Percentiles rank a stretch among this genome's conserved stretches.
phyloP scores from a whole-genome alignment of 1,284 basidiomycete species.

The Vanrija sp. region DNA sequence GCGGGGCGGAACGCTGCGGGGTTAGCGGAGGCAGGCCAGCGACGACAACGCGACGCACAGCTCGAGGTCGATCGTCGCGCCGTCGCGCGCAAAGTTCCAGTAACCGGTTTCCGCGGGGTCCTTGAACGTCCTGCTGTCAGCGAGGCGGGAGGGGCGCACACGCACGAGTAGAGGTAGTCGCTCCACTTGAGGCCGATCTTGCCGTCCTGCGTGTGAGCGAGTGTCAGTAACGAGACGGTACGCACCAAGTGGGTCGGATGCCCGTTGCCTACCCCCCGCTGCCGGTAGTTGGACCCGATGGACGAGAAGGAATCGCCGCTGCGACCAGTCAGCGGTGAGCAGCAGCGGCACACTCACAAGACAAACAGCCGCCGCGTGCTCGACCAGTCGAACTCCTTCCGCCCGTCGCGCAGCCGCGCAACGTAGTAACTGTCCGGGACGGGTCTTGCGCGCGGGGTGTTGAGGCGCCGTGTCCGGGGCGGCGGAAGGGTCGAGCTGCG shows the following conservation, averaged over 20 bases:
- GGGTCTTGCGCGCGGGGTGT: no score
- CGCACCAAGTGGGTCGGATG: slow-evolving; percentile 16
- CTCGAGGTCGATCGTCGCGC: slow-evolving; percentile 16
- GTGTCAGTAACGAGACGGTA: not conserved
- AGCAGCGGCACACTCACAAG: slow-evolving; percentile 13
- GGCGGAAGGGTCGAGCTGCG: no score
- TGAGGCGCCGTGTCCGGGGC: no score
- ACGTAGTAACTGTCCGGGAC: not conserved
- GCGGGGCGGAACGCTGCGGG: slow-evolving; percentile 15
- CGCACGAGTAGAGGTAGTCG: slow-evolving; percentile 23
- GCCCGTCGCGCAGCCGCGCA: not conserved
- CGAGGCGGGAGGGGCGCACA: not conserved
- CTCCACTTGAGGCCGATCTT: slow-evolving; percentile 24
- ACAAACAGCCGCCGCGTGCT: slow-evolving; percentile 18
- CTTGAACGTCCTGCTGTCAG: slow-evolving; percentile 14
- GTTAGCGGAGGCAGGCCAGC: not conserved
- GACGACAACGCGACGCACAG: slow-evolving; percentile 1
- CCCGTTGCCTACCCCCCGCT: slow-evolving; percentile 16
- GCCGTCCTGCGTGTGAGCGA: slow-evolving; percentile 10
- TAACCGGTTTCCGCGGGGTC: slow-evolving; percentile 16
- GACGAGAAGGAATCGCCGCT: slow-evolving; percentile 26
- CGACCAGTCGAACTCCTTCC: slow-evolving; percentile 20
- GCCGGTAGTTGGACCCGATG: slow-evolving; percentile 7
- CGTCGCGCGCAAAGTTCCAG: slow-evolving; percentile 19
- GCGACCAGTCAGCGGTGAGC: not conserved